Conservation (phyloP, 768 basidiomycete genomes). For the Lactarius sp. region DNA sequence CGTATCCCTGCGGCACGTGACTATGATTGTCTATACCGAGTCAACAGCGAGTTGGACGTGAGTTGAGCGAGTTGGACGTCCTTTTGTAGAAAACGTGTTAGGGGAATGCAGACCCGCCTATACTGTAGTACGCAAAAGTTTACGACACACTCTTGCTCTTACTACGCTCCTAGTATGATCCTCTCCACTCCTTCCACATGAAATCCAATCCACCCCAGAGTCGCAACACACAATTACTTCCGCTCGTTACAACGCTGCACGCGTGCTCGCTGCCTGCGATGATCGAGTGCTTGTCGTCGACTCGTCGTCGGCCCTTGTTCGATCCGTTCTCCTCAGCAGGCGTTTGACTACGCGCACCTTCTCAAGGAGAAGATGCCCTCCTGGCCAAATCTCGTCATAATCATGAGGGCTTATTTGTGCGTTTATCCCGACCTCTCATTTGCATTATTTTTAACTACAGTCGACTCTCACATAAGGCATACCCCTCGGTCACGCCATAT, state of each 20-base stretch:
- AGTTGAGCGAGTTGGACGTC: too few species aligned
- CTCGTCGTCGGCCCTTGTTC: conserved; percentile 95
- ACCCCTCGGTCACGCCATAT: too few species aligned
- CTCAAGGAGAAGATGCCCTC: conserved; percentile 61
- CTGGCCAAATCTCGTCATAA: conserved; percentile 75
- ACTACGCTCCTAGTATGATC: too few species aligned
- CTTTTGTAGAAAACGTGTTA: too few species aligned
- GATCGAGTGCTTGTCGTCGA: conserved; percentile 78
- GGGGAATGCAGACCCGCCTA: too few species aligned
- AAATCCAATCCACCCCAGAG: conserved; percentile 60
- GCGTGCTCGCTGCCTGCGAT: conserved; percentile 78
- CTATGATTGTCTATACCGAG: too few species aligned
- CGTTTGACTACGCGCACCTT: conserved; percentile 70
- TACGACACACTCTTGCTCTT: too few species aligned
- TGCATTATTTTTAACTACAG: conserved; percentile 1
- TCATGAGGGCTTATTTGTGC: conserved; percentile 98
- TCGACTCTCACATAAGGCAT: too few species aligned
- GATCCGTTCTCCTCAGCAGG: conserved; percentile 85
- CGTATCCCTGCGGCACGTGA: too few species aligned
- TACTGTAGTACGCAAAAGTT: too few species aligned
- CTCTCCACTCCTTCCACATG: conserved; percentile 73
- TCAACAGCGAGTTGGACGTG: too few species aligned
- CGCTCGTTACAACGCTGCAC: conserved; percentile 73
- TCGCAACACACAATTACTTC: conserved; percentile 74
- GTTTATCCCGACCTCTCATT: conserved; percentile 34